A percentile compares a stretch with the other conserved stretches of the same genome.
These are phyloP conservation scores for Nakaseomyces glabratus DNA, from an alignment of 1,139 yeast genomes.

Conservation along the genomic window DNA sequence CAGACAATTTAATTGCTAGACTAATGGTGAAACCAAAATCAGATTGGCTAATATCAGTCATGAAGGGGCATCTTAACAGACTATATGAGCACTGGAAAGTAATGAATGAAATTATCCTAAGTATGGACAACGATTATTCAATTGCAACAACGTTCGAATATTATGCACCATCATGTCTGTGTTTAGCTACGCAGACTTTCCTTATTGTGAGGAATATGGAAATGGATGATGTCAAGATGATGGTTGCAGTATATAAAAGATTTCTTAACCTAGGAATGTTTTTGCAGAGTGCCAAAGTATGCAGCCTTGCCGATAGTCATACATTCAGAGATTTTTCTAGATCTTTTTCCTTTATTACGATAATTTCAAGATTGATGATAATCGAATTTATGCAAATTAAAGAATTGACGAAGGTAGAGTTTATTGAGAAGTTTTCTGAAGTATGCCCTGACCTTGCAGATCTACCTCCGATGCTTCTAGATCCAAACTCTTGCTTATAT, in stretches of 20 bases:
- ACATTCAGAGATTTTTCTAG: constrained; percentile 15
- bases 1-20: constrained; percentile 20
- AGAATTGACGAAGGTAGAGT: constrained; percentile 12
- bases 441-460: constrained; percentile 16
- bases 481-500: constrained; percentile 22
- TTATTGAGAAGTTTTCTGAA: constrained; percentile 13
- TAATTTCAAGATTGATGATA: constrained; percentile 16
- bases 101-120: constrained; percentile 15
- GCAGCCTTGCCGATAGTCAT: constrained; percentile 11
- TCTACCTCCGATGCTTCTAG: constrained; percentile 13
- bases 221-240: constrained; percentile 13
- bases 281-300: background rate
- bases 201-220: constrained; percentile 10
- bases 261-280: constrained; percentile 10
- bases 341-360: constrained; percentile 15
- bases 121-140: constrained; percentile 16
- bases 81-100: constrained; percentile 15
- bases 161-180: constrained; percentile 15
- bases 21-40: constrained; percentile 12
- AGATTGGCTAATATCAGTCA: constrained; percentile 7
- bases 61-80: constrained; percentile 7
- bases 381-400: constrained; percentile 13
- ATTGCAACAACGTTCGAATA: constrained; percentile 12
- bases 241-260: constrained; percentile 16
- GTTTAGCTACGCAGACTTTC: constrained; percentile 14